A percentile compares a stretch with the other conserved stretches of the same genome.
Conservation (phyloP, 2,329 filamentous ascomycete species). For the Xylariaceae sp. region DNA sequence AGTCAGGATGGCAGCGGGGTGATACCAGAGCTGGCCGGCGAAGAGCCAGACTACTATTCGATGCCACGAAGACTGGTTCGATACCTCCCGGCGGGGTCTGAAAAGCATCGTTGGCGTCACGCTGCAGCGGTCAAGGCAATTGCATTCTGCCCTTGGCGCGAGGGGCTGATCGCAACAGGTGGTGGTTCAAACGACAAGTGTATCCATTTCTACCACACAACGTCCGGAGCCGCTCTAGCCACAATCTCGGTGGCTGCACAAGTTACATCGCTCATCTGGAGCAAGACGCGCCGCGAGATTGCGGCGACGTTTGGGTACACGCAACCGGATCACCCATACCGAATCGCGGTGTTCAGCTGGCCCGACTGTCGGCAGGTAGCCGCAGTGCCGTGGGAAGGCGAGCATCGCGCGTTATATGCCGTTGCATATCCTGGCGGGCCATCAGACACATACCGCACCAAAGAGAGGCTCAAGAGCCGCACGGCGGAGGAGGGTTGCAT, state of each 20-base stretch:
- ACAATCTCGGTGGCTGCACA: conserved; percentile 91
- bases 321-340: conserved; percentile 80
- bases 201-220: conserved; percentile 92
- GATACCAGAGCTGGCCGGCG: neutral
- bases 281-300: conserved; percentile 77
- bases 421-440: conserved; percentile 67
- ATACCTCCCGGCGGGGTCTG: conserved; percentile 50
- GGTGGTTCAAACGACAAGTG: conserved; percentile 92
- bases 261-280: conserved; percentile 91
- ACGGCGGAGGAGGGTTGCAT: conserved; percentile 73
- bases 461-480: conserved; percentile 45
- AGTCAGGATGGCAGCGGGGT: neutral
- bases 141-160: conserved; percentile 92
- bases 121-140: conserved; percentile 92
- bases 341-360: conserved; percentile 93
- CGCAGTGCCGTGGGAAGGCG: conserved; percentile 76
- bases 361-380: conserved; percentile 83
- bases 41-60: conserved; percentile 10
- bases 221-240: conserved; percentile 76
- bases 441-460: conserved; percentile 43
- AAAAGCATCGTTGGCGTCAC: conserved; percentile 72
- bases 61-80: conserved; percentile 35
- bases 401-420: conserved; percentile 79
- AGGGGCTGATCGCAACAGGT: conserved; percentile 80
- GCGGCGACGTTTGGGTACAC: conserved; percentile 91